Evolutionary conservation across 164 flowering plant genomes (phyloP), one percentile per base, ranked within the genome.

Genomic region (grape (Vitis vinifera)): DNA sequence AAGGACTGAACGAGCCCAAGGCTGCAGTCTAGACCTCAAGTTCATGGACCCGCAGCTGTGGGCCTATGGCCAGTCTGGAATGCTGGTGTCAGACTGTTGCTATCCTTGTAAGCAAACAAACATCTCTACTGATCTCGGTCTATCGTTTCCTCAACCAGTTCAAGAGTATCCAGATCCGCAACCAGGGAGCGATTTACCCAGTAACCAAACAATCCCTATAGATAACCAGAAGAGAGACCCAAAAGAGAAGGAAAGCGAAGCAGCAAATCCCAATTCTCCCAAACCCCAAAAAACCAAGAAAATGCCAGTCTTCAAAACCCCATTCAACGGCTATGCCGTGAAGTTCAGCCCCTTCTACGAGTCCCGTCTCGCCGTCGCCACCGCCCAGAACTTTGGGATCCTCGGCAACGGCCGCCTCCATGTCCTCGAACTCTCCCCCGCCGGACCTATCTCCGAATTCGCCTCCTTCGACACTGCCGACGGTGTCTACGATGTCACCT

Each of bases 381-480:
- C 99, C 68, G 68, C 98, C 62, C 98, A 95, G 68, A 95, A 95
- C 85, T 95, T 92, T 82, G 99, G 99, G 71, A 95, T 95, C 83
- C 88, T 95, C 65, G 99, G 98, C 55, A 95, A 91, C 77, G 99
- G 98, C 74, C 92, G 94, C 23, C 14, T 91, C 73, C 98, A 93
- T 80, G 86, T 91, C 75, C 89, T 93, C 71, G 87, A 90, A 75
- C 83, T 95, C 65, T 66, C 86, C 27, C 87, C 91, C 10, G 11
- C 87, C 48, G 29, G 78, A 44, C 75, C 79, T 49, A 75, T 87
- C 79, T 10, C 91, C 64, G 88, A 89, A 51, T 47, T 85, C 77
- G 76, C 71, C 64, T 65, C 89, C 70, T 95, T 77, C 78, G 97
- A 93, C 80, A 93, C 99, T 17, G 88, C 97, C 47, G 99, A 95